phyloP scores from a whole-genome alignment of 176 grass and related monocot genomes.

The Carex myosuroides region DNA sequence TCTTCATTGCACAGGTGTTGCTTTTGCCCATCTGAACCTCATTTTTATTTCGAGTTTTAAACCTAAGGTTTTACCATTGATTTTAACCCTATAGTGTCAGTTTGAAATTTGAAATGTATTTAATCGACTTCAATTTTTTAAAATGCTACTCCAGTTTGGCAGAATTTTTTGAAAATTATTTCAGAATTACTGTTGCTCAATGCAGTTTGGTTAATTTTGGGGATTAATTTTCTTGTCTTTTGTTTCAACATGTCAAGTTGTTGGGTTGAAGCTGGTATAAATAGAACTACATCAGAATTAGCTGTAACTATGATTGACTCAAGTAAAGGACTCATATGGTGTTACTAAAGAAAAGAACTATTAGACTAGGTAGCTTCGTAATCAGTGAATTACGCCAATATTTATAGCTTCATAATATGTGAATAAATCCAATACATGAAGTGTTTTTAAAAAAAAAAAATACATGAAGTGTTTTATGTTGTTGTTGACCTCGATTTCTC shows the following conservation, averaged over 20 bases:
- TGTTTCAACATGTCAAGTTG: not conserved
- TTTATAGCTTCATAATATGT: not conserved
- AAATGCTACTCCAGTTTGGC: not conserved
- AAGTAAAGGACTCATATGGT: not conserved
- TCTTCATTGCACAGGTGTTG: not conserved
- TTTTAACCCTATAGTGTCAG: not conserved
- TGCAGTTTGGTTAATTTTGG: not conserved
- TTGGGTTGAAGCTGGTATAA: not conserved
- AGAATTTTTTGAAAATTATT: not conserved
- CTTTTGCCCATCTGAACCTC: not conserved
- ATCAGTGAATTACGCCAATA: not conserved
- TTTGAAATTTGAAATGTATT: not conserved
- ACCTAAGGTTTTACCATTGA: not conserved
- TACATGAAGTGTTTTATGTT: not conserved
- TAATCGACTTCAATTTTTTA: not conserved
- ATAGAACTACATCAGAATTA: not conserved
- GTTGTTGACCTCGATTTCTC: not conserved
- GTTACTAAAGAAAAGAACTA: not conserved
- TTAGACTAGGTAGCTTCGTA: not conserved
- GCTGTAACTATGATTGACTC: not conserved
- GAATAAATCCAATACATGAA: not conserved
- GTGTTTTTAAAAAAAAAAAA: not conserved
- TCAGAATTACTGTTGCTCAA: not conserved
- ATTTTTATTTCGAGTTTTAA: not conserved
- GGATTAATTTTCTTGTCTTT: not conserved